Conservation (phyloP, 2,329 filamentous ascomycete genomes). For the Lasiodiplodia citricola region DNA sequence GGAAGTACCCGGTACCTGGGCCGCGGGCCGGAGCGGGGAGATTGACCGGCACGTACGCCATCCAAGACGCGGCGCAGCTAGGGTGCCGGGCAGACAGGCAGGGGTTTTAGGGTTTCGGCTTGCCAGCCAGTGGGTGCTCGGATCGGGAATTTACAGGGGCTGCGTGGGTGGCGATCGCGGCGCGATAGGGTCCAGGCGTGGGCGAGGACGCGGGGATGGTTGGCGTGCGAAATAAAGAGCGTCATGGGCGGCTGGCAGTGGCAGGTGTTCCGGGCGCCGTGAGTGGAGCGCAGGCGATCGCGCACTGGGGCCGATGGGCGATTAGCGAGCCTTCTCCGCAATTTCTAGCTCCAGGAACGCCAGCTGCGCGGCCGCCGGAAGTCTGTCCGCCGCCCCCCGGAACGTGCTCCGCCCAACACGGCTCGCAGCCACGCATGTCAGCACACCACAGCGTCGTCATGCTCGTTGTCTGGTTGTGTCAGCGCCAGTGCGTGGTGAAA, state of each 20-base stretch:
- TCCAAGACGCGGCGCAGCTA: neutral
- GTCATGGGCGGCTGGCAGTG: neutral
- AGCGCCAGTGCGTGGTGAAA: neutral
- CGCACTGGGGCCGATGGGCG: neutral
- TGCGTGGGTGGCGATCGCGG: too few relatives aligned
- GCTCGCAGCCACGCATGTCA: neutral
- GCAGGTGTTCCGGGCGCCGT: neutral
- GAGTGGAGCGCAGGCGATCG: neutral
- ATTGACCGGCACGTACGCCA: neutral
- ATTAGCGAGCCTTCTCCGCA: neutral
- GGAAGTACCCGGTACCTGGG: neutral
- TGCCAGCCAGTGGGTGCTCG: too few relatives aligned
- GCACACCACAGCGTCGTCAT: neutral
- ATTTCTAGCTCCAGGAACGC: neutral
- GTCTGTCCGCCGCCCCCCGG: neutral
- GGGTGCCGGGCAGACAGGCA: neutral
- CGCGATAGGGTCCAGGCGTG: too few relatives aligned
- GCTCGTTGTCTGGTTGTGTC: neutral
- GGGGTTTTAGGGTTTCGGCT: neutral
- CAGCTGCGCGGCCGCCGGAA: neutral
- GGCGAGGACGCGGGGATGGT: too few relatives aligned
- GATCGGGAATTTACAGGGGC: too few relatives aligned
- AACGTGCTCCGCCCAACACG: neutral
- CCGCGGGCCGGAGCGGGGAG: neutral
- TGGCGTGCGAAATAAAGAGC: neutral